Conservation (phyloP, 2,329 filamentous ascomycete species). For the Pseudogymnoascus sp. region DNA sequence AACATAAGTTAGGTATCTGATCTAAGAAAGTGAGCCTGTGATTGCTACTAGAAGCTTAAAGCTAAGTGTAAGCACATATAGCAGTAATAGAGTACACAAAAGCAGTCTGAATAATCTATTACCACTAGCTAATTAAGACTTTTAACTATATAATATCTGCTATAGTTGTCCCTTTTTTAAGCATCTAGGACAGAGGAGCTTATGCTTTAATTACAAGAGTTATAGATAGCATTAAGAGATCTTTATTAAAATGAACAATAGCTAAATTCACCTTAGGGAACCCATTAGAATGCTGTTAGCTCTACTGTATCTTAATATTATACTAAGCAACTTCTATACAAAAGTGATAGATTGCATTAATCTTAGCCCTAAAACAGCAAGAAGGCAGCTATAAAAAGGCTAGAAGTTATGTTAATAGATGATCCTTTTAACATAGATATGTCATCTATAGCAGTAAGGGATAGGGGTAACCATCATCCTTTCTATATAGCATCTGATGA, state of each 20-base stretch:
- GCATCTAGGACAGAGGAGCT: constrained; percentile 12
- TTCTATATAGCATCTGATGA: no score
- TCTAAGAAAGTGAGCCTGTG: constrained; percentile 16
- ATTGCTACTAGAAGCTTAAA: constrained; percentile 15
- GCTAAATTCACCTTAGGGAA: constrained; percentile 87
- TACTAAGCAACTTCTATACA: constrained; percentile 73
- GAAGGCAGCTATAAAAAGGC: constrained; percentile 66
- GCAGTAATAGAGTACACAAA: constrained; percentile 57
- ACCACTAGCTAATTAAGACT: no score
- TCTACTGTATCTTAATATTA: constrained; percentile 80
- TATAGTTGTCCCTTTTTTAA: constrained; percentile 62
- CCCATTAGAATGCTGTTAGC: constrained; percentile 71
- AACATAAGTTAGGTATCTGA: constrained; percentile 13
- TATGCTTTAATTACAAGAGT: constrained; percentile 37
- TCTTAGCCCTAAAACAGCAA: constrained; percentile 75
- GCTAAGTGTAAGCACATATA: constrained; percentile 11
- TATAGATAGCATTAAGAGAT: constrained; percentile 57
- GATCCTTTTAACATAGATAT: constrained; percentile 49
- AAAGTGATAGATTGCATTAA: constrained; percentile 85
- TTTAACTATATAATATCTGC: constrained; percentile 91
- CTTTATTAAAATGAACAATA: no score
- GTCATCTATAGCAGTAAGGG: constrained; percentile 45
- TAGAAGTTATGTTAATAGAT: constrained; percentile 72
- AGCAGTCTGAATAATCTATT: no score
- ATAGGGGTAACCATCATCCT: no score